phyloP scores from a whole-genome alignment of 805 yeast genomes.

The Pichia eremophila region DNA sequence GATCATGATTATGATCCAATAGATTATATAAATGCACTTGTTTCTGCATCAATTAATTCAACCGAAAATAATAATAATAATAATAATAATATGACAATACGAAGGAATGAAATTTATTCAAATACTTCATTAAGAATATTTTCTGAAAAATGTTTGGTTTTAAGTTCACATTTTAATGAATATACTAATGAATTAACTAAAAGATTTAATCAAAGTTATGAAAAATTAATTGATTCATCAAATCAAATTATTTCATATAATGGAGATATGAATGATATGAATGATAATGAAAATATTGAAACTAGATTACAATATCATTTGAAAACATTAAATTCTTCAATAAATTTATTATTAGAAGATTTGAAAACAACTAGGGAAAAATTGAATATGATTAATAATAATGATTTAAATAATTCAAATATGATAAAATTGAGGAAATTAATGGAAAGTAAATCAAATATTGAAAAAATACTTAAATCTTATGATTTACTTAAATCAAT shows the following conservation, averaged over 20 bases:
- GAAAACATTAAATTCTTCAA: slow-evolving; percentile 49
- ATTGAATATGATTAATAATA: slow-evolving; percentile 9
- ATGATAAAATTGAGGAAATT: slow-evolving; percentile 30
- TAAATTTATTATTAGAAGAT: slow-evolving; percentile 45
- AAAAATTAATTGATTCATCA: slow-evolving; percentile 39
- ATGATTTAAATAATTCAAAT: neutral
- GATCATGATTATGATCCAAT: slow-evolving; percentile 58
- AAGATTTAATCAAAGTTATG: slow-evolving; percentile 43
- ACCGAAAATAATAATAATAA: slow-evolving; percentile 1
- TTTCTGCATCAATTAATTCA: slow-evolving; percentile 22
- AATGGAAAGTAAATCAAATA: slow-evolving; percentile 35
- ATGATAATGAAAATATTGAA: slow-evolving; percentile 19
- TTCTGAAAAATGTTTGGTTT: slow-evolving; percentile 31
- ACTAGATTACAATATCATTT: slow-evolving; percentile 59
- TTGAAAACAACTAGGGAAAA: slow-evolving; percentile 25
- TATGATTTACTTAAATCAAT: slow-evolving; percentile 37
- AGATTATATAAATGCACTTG: slow-evolving; percentile 54
- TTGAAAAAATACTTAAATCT: slow-evolving; percentile 27
- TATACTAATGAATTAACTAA: slow-evolving; percentile 50
- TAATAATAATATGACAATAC: slow-evolving; percentile 9
- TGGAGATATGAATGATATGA: neutral
- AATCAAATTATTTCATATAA: slow-evolving; percentile 17
- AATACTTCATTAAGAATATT: neutral
- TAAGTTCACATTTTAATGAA: slow-evolving; percentile 52
- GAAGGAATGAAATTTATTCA: slow-evolving; percentile 22